A percentile compares a stretch with the other conserved stretches of the same genome.
Evolutionary conservation across 2,329 filamentous ascomycete species (phyloP).

Genomic region (Diplocarpon mali): DNA sequence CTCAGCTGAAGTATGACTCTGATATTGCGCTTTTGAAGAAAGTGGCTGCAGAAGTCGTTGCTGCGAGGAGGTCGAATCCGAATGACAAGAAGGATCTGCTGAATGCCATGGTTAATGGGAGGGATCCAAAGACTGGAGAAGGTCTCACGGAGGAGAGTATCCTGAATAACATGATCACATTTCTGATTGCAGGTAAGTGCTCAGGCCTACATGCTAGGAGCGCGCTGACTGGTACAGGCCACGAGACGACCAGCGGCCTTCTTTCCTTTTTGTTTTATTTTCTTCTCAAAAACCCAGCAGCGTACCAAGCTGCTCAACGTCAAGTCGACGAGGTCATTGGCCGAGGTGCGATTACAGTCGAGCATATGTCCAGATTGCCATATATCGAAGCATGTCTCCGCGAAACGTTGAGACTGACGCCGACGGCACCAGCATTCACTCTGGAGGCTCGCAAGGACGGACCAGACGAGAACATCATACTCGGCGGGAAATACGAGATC

Average conservation of each 20-base stretch:
- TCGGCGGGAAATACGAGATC: constrained; percentile 20
- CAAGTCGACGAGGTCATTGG: constrained; percentile 44
- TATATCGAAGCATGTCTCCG: constrained; percentile 56
- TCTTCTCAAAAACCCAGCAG: constrained; percentile 37
- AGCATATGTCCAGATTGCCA: constrained; percentile 42
- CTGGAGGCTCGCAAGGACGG: background rate
- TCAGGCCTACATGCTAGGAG: constrained; percentile 13
- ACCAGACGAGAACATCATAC: constrained; percentile 31
- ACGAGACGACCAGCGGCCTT: constrained; percentile 54
- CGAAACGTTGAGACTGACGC: constrained; percentile 52
- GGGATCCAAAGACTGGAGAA: constrained; percentile 56
- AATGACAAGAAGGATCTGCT: constrained; percentile 54
- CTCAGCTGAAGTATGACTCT: constrained; percentile 35
- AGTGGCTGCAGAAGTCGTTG: constrained; percentile 46
- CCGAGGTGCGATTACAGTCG: constrained; percentile 31
- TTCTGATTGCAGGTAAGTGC: constrained; percentile 39
- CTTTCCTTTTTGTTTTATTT: constrained; percentile 40
- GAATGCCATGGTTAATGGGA: constrained; percentile 56
- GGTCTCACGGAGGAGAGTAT: constrained; percentile 53
- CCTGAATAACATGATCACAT: constrained; percentile 61
- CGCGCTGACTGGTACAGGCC: constrained; percentile 38
- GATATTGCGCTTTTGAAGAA: constrained; percentile 45
- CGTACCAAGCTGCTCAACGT: constrained; percentile 35
- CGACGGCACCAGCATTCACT: constrained; percentile 40
- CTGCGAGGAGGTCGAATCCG: constrained; percentile 43